phyloP scores from a whole-genome alignment of 805 yeast genomes.

The Starmerella bombi region DNA sequence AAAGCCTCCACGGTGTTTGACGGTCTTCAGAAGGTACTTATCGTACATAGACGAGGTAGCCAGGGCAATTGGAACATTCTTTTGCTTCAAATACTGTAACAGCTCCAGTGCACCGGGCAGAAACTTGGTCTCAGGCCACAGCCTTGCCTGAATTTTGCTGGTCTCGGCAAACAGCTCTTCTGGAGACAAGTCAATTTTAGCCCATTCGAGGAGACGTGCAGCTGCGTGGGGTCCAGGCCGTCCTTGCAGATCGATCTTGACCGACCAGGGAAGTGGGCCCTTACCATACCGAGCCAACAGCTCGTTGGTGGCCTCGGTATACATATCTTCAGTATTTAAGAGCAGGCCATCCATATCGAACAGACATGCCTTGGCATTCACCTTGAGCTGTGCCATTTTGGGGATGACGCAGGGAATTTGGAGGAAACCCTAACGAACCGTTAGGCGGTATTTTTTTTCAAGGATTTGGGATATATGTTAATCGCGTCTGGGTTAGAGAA shows the following conservation, averaged over 20 bases:
- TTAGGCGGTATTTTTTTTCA: no score
- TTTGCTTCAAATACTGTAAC: conserved; percentile 38
- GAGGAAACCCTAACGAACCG: no score
- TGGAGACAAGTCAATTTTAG: conserved; percentile 51
- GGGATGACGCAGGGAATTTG: no score
- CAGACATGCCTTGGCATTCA: conserved; percentile 50
- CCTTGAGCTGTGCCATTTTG: background rate
- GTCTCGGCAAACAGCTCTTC: conserved; percentile 48
- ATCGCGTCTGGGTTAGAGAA: no score
- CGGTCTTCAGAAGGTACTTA: conserved; percentile 61
- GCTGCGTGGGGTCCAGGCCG: conserved; percentile 74
- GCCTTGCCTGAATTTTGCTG: conserved; percentile 37
- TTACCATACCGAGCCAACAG: conserved; percentile 54
- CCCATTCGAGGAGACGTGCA: conserved; percentile 49
- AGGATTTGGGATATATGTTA: no score
- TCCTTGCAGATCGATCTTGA: conserved; percentile 79
- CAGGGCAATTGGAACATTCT: conserved; percentile 64
- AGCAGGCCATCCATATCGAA: conserved; percentile 90
- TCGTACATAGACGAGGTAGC: conserved; percentile 68
- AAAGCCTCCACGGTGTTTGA: conserved; percentile 51
- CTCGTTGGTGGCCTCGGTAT: conserved; percentile 64
- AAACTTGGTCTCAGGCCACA: conserved; percentile 54
- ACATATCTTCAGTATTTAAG: conserved; percentile 82
- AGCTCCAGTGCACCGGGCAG: conserved; percentile 79
- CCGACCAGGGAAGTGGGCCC: conserved; percentile 77